Conservation (phyloP, 352 stramenopile genomes). For the Pythium periplocum region DNA sequence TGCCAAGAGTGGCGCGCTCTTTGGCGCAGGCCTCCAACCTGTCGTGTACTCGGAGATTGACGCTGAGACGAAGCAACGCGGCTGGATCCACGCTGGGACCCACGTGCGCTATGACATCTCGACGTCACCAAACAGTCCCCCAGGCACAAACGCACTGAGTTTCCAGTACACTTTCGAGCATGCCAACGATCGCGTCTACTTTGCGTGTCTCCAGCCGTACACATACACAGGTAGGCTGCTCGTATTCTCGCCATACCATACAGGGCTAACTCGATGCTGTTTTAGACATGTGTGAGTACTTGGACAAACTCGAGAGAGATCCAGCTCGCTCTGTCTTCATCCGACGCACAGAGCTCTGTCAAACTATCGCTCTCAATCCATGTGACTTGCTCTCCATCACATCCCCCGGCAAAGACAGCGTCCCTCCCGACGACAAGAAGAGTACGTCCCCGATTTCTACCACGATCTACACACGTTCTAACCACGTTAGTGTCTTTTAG, state of each 20-base stretch:
- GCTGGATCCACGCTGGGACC: constrained; percentile 58
- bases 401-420: constrained; percentile 29
- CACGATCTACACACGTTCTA: no score
- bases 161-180: constrained; percentile 72
- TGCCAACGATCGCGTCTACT: constrained; percentile 68
- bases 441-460: constrained; percentile 19
- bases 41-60: constrained; percentile 71
- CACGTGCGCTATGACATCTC: constrained; percentile 62
- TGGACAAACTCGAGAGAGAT: constrained; percentile 56
- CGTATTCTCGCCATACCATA: background rate
- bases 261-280: background rate
- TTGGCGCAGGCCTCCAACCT: constrained; percentile 73
- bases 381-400: constrained; percentile 90
- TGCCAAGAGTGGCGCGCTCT: constrained; percentile 78
- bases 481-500: constrained; percentile 11
- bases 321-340: constrained; percentile 32
- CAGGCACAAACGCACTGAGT: constrained; percentile 47
- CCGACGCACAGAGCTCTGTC: constrained; percentile 72
- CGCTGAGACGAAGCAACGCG: constrained; percentile 28
- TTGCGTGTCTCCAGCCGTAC: constrained; percentile 84
- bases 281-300: constrained; percentile 66
- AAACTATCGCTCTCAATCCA: constrained; percentile 76
- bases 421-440: constrained; percentile 39
- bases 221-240: constrained; percentile 66
- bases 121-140: constrained; percentile 22